Evolutionary conservation across 1,284 basidiomycete species (phyloP).

Genomic region (Termitomyces sp.): DNA sequence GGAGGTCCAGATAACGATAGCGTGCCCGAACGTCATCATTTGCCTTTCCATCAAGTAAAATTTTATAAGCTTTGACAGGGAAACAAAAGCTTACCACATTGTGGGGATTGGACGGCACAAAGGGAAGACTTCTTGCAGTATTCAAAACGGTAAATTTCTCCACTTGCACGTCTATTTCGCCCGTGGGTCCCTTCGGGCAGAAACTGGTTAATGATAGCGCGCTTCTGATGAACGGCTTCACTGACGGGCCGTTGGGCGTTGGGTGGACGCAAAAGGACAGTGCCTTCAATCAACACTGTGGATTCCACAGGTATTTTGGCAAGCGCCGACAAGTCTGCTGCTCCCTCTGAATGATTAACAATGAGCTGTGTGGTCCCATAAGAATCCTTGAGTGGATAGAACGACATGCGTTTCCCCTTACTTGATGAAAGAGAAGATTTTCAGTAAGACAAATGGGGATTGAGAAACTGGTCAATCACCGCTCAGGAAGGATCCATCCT

Average conservation of each 20-base stretch:
- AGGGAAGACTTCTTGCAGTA: constrained; percentile 72
- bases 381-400: constrained; percentile 77
- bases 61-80: neutral
- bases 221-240: constrained; percentile 20
- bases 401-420: constrained; percentile 68
- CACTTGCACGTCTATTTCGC: constrained; percentile 81
- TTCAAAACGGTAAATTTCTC: constrained; percentile 72
- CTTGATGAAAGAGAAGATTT: constrained; percentile 39
- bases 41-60: constrained; percentile 41
- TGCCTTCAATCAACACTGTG: constrained; percentile 69
- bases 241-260: constrained; percentile 54
- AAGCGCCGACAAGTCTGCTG: constrained; percentile 40
- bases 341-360: constrained; percentile 38
- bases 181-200: constrained; percentile 48
- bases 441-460: constrained; percentile 25
- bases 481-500: constrained; percentile 74
- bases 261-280: constrained; percentile 58
- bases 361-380: constrained; percentile 77
- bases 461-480: constrained; percentile 42
- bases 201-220: constrained; percentile 14
- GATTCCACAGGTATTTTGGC: constrained; percentile 70
- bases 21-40: constrained; percentile 83
- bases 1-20: constrained; percentile 86
- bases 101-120: constrained; percentile 71
- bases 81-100: constrained; percentile 52